Conservation (phyloP, 2,329 filamentous ascomycete genomes). For the Fusarium siculi region DNA sequence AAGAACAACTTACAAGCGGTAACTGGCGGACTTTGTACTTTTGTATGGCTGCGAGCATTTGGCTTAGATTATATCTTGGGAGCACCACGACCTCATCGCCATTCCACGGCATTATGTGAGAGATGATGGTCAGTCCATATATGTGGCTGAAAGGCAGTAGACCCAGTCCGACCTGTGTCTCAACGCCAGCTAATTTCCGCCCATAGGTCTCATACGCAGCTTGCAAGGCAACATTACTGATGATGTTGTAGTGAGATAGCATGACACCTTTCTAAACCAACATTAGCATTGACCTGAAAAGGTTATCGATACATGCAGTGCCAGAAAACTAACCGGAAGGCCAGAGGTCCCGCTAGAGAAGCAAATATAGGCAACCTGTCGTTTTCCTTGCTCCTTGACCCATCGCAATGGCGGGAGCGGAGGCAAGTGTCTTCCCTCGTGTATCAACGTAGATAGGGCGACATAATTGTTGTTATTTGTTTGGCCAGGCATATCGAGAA, state of each 20-base stretch:
- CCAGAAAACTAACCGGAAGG: neutral
- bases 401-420: neutral
- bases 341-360: neutral
- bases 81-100: neutral
- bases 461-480: neutral
- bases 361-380: neutral
- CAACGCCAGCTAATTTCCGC: neutral
- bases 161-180: slow-evolving; percentile 66
- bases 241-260: neutral
- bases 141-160: slow-evolving; percentile 85
- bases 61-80: neutral
- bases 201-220: neutral
- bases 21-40: neutral
- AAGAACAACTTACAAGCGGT: neutral
- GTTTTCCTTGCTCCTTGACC: neutral
- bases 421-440: rapidly evolving
- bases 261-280: neutral
- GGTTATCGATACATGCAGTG: too few species aligned
- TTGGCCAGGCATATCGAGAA: neutral
- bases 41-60: neutral
- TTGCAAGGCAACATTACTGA: neutral
- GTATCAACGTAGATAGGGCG: neutral
- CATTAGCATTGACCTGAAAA: too few species aligned
- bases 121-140: neutral
- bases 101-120: neutral